Evolutionary conservation across 2,329 filamentous ascomycete genomes (phyloP).

Genomic region (Coniochaeta hoffmannii): DNA sequence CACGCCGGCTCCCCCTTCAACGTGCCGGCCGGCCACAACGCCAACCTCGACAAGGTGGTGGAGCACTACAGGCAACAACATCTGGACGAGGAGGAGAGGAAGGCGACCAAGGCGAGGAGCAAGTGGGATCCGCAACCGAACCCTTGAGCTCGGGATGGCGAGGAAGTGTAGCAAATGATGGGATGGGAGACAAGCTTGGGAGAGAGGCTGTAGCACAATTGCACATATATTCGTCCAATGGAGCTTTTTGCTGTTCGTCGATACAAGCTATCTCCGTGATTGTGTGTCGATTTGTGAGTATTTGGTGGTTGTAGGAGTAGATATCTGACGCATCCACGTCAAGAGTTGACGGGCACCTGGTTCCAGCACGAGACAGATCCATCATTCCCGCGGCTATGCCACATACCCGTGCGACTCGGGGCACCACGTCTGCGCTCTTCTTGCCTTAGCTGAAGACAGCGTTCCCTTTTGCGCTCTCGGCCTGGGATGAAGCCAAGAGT

Average conservation of each 20-base stretch:
- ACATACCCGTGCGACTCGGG: too few relatives aligned
- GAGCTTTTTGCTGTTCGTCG: not conserved
- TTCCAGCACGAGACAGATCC: too few relatives aligned
- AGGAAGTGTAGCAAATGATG: constrained; percentile 2
- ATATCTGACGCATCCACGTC: too few relatives aligned
- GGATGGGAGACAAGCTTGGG: too few relatives aligned
- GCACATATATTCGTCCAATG: not conserved
- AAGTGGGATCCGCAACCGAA: constrained; percentile 28
- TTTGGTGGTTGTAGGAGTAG: too few relatives aligned
- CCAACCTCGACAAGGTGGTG: constrained; percentile 47
- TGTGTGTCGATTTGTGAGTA: not conserved
- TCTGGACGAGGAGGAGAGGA: constrained; percentile 46
- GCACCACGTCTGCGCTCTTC: too few relatives aligned
- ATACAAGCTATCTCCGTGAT: not conserved
- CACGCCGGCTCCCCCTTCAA: constrained; percentile 43
- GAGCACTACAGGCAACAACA: constrained; percentile 51
- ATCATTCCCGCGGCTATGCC: too few relatives aligned
- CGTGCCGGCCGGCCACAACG: constrained; percentile 46
- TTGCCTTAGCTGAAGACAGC: too few relatives aligned
- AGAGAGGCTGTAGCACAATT: not conserved
- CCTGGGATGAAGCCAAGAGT: too few relatives aligned
- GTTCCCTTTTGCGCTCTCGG: too few relatives aligned
- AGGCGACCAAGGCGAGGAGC: constrained; percentile 32
- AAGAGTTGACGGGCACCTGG: too few relatives aligned
- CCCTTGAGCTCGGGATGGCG: not conserved